Base-by-base conservation (phyloP, 208 protist genomes). In the Cochliopodium minus region DNA sequence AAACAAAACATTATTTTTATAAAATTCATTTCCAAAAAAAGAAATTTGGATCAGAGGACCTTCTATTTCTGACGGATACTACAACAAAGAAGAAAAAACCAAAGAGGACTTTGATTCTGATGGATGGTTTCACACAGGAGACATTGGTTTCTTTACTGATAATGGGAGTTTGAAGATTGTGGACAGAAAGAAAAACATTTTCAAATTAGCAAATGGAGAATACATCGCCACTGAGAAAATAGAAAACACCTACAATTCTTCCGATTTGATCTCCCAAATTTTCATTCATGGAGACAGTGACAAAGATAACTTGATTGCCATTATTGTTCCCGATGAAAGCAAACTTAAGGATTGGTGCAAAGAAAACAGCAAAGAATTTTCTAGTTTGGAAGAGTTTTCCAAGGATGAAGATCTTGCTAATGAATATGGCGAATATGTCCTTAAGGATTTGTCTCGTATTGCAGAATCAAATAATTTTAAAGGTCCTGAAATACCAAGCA, bases 31-130 rank as follows among this genome's bases (percentile, higher is more conserved):
- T n/a, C 50, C 50, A 13, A 5, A 53, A 38, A 72, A 72, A 57
- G 78, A 86, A 52, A 43, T 86, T 22, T 72, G 45, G 30, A 29
- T 82, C 25, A 61, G 73, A 57, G 80, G 80, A 32, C 51, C 56
- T 22, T 57, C 57, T 36, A 58, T 86, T 0, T 75, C 78, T 58
- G 29, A n/a, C 1, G 80, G 79, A 17, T 84, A 85, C 36, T 82
- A 72, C 58, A 77, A 79, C 29, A 48, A 64, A 29, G 20, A 23
- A 23, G 1, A 73, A 32, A 29, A 26, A 4, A 71, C 35, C 0
- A 57, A n/a, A 20, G 74, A 82, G 39, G 56, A 57, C 2, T 57
- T 79, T 7, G 61, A 71, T 15, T 26, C 13, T 1, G 72, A 84
- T 22, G 74, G 81, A 4, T 87, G 76, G 73, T 48, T 69, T 11